A percentile compares a stretch with the other conserved stretches of the same genome.
Conservation (phyloP, 176 grass and related monocot genomes). For the Cenchrus fungigraminus region DNA sequence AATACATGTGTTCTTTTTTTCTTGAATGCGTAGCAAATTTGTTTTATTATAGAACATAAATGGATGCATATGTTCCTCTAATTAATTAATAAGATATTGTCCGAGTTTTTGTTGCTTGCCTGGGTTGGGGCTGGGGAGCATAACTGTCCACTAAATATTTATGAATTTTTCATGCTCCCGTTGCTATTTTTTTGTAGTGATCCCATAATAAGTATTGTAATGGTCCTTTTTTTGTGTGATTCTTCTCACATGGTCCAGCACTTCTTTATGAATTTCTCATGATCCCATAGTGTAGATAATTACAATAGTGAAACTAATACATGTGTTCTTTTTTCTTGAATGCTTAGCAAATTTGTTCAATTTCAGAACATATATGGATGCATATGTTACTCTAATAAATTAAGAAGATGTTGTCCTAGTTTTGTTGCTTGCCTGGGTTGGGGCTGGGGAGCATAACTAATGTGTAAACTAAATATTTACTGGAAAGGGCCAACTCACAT, state of each 20-base stretch:
- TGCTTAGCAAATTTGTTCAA: background rate
- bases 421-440: background rate
- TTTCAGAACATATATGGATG: background rate
- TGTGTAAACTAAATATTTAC: background rate
- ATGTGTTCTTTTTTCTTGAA: slow-evolving; percentile 6
- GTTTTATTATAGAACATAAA: background rate
- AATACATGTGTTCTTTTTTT: background rate
- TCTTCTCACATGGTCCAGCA: slow-evolving; percentile 10
- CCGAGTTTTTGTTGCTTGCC: background rate
- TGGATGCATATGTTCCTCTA: background rate
- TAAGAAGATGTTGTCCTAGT: background rate
- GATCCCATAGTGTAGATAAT: background rate
- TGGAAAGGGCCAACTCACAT: background rate
- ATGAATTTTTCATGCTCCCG: background rate
- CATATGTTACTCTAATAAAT: background rate
- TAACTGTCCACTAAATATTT: slow-evolving; percentile 5
- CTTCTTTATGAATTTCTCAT: background rate
- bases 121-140: background rate
- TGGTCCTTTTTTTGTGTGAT: background rate
- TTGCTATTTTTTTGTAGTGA: too few relatives aligned
- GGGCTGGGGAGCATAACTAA: background rate
- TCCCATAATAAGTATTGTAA: too few relatives aligned
- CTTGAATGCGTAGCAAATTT: background rate
- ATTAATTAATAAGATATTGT: background rate
- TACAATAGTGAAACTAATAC: background rate